Percentiles rank a stretch among this genome's conserved stretches.
These are phyloP conservation scores for Chaetomium fimeti DNA, from an alignment of 495 filamentous ascomycete genomes.

Conservation along the genomic window DNA sequence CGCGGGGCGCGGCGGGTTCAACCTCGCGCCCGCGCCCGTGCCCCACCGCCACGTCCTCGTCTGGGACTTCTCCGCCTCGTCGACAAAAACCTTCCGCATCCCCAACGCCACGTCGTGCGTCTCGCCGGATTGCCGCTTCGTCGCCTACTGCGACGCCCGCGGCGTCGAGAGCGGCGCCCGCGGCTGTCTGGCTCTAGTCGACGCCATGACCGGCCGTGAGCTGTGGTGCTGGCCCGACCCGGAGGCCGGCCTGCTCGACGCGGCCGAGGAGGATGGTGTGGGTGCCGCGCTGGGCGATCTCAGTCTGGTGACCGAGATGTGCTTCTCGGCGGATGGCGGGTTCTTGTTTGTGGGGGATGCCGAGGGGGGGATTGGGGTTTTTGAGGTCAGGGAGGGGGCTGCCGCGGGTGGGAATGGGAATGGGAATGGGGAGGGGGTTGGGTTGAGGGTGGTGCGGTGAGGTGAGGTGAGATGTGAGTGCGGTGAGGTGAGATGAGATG, in stretches of 20 bases:
- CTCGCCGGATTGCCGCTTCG: constrained; percentile 38
- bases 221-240: constrained; percentile 43
- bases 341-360: constrained; percentile 37
- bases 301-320: constrained; percentile 34
- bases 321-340: constrained; percentile 36
- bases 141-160: constrained; percentile 36
- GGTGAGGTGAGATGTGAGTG: not conserved
- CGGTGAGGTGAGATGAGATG: too few species aligned
- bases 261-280: constrained; percentile 23
- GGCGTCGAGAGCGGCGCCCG: constrained; percentile 35
- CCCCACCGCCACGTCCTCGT: constrained; percentile 36
- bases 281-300: constrained; percentile 31
- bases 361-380: constrained; percentile 33
- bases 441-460: constrained; percentile 6
- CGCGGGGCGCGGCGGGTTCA: constrained; percentile 25
- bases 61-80: constrained; percentile 38
- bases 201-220: constrained; percentile 35
- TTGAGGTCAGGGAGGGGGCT: constrained; percentile 36
- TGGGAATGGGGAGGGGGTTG: not conserved
- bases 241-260: constrained; percentile 25
- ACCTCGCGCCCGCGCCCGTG: constrained; percentile 33
- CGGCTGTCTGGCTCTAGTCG: constrained; percentile 34
- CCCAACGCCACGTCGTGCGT: constrained; percentile 38
- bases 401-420: not conserved
- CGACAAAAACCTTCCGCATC: constrained; percentile 38